A percentile compares a stretch with the other conserved stretches of the same genome.
These are phyloP conservation scores for Gryganskiella cystojenkinii DNA, from an alignment of 192 early-diverging fungal genomes.

Conservation along the genomic window DNA sequence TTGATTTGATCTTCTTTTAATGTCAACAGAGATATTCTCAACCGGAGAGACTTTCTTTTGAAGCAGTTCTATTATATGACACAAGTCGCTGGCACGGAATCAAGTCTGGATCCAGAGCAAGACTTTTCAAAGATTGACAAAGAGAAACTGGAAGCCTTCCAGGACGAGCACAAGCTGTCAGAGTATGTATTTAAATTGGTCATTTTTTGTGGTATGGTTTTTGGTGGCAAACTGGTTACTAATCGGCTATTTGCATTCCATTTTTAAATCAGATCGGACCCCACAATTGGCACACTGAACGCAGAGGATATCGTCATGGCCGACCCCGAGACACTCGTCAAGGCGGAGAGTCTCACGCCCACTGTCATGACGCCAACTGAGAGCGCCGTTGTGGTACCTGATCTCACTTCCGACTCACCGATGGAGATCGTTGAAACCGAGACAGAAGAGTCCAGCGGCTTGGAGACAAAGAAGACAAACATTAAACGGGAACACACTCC, in stretches of 20 bases:
- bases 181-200: slow-evolving; percentile 21
- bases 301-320: slow-evolving; percentile 28
- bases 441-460: slow-evolving; percentile 13
- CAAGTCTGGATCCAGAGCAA: slow-evolving; percentile 46
- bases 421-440: slow-evolving; percentile 39
- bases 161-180: slow-evolving; percentile 47
- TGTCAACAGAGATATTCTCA: slow-evolving; percentile 38
- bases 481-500: slow-evolving; percentile 38
- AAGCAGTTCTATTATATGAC: slow-evolving; percentile 53
- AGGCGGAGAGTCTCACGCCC: slow-evolving; percentile 42
- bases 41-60: slow-evolving; percentile 41
- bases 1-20: not conserved
- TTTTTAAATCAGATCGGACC: slow-evolving; percentile 19
- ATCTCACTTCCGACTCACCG: slow-evolving; percentile 31
- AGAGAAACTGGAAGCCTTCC: slow-evolving; percentile 45
- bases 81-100: slow-evolving; percentile 48
- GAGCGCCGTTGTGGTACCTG: slow-evolving; percentile 44
- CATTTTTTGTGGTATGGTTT: too few relatives aligned
- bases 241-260: not conserved
- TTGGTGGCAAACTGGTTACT: not conserved
- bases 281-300: slow-evolving; percentile 19
- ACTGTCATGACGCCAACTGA: slow-evolving; percentile 48
- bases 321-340: slow-evolving; percentile 21
- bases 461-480: slow-evolving; percentile 10
- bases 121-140: slow-evolving; percentile 44